phyloP scores from a whole-genome alignment of 352 stramenopile species.

The Phytopythium ostracodes region DNA sequence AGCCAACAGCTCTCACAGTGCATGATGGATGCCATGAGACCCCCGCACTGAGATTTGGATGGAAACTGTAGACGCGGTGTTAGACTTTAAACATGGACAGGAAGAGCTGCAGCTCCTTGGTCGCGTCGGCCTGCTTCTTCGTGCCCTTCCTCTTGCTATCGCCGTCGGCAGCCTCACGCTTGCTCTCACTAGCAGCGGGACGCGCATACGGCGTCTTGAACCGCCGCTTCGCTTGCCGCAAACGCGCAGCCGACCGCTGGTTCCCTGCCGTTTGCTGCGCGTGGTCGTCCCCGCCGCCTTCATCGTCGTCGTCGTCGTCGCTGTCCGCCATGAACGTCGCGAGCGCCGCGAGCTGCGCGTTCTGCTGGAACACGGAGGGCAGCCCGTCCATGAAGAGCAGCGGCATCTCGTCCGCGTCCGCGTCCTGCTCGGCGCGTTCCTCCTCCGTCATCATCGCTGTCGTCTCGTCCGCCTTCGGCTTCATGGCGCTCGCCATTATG shows the following conservation, averaged over 20 bases:
- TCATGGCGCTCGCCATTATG: no score
- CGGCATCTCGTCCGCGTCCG: slow-evolving; percentile 62
- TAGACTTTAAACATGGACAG: slow-evolving; percentile 51
- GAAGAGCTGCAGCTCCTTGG: slow-evolving; percentile 57
- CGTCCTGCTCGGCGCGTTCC: neutral
- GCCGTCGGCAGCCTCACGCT: neutral
- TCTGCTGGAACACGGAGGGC: slow-evolving; percentile 59
- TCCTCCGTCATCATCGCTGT: neutral
- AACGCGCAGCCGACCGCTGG: neutral
- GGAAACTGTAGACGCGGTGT: neutral
- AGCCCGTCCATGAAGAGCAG: slow-evolving; percentile 75
- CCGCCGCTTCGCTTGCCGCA: slow-evolving; percentile 1
- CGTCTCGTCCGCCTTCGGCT: neutral
- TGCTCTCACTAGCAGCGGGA: neutral
- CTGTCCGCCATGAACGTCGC: slow-evolving; percentile 70
- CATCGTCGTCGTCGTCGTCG: slow-evolving; percentile 29
- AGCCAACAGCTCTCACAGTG: neutral
- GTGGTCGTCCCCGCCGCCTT: slow-evolving; percentile 3
- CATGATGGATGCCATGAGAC: no score
- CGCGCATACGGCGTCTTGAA: slow-evolving; percentile 26
- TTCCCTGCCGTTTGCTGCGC: slow-evolving; percentile 10
- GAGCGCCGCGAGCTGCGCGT: slow-evolving; percentile 65
- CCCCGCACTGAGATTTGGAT: no score
- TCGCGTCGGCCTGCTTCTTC: slow-evolving; percentile 8
- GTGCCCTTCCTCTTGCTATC: neutral